Base-by-base conservation (phyloP, 2,329 filamentous ascomycete species). In the Ceratocystiopsis minuta region DNA sequence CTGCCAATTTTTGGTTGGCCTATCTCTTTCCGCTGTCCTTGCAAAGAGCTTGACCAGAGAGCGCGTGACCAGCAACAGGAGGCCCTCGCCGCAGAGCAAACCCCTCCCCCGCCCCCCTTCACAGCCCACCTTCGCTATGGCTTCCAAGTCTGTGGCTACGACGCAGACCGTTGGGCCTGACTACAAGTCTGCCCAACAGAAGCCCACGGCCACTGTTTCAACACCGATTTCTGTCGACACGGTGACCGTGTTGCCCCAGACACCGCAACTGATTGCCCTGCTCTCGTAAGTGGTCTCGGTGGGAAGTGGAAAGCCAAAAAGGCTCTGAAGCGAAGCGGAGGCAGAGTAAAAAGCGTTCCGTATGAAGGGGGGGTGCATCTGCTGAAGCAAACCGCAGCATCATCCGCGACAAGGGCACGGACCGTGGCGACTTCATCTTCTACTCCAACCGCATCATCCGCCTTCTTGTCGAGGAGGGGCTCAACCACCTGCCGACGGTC, bases 361-460 rank as follows among this genome's bases (percentile, higher is more conserved):
- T 28, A 28, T 28, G 11, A 28, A 10, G 24, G 24, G 24, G 24
- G 24, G 11, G 24, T 28, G 24, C 24, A 28, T 28, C 24, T 28
- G 24, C 24, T 28, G 24, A 28, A 28, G 7, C 4, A 28, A 28
- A 28, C 5, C 15, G 31, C 54, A 96, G 88, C 48, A 95, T 95
- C 72, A 96, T 98, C 57, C 80, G 90, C 52, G 86, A 94, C 60
- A 83, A 82, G 60, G 73, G 80, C 51, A 98, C 90, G 6, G 75
- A 80, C 43, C 81, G 90, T 45, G 90, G 86, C 48, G 90, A 98
- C 61, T 98, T 98, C 60, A 95, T 98, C 57, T 98, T 98, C 65
- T 94, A 96, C 66, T 94, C 87, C 36, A 98, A 98, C 63, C 78
- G 90, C 46, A 96, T 98, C 58, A 96, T 96, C 58, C 84, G 90